These are phyloP conservation scores for Oxyria digyna DNA, from an alignment of 148 eudicot genomes.

Conservation along the genomic window DNA sequence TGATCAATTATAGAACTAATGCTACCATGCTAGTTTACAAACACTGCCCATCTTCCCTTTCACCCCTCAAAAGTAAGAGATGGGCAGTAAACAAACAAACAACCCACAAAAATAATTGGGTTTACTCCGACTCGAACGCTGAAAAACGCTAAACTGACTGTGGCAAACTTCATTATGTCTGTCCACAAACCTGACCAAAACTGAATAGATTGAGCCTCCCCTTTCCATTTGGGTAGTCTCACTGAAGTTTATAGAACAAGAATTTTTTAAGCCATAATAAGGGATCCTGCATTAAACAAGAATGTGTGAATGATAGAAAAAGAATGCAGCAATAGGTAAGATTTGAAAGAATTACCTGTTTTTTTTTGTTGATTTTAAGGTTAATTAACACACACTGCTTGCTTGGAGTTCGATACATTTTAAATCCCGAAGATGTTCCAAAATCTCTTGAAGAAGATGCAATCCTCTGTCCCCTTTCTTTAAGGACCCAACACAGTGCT, in stretches of 20 bases:
- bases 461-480: constrained; percentile 87
- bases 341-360: constrained; percentile 3
- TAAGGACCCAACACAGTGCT: constrained; percentile 73
- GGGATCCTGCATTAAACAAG: background rate
- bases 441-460: constrained; percentile 74
- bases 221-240: constrained; percentile 7
- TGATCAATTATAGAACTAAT: background rate
- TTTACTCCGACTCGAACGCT: background rate
- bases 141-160: background rate
- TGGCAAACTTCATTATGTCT: background rate
- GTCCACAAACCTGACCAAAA: background rate
- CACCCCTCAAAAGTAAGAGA: background rate
- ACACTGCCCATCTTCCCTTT: constrained; percentile 5
- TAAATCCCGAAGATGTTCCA: constrained; percentile 71
- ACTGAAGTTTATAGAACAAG: background rate
- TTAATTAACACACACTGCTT: background rate
- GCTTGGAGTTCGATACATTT: constrained; percentile 47
- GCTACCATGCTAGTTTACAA: constrained; percentile 1
- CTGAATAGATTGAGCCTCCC: constrained; percentile 1
- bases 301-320: background rate
- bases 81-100: background rate
- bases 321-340: background rate
- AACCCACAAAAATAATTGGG: constrained; percentile 5
- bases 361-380: background rate
- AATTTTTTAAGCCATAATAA: background rate